Evolutionary conservation across 495 filamentous ascomycete species (phyloP).

Genomic region (Friedmanniomyces endolithicus): DNA sequence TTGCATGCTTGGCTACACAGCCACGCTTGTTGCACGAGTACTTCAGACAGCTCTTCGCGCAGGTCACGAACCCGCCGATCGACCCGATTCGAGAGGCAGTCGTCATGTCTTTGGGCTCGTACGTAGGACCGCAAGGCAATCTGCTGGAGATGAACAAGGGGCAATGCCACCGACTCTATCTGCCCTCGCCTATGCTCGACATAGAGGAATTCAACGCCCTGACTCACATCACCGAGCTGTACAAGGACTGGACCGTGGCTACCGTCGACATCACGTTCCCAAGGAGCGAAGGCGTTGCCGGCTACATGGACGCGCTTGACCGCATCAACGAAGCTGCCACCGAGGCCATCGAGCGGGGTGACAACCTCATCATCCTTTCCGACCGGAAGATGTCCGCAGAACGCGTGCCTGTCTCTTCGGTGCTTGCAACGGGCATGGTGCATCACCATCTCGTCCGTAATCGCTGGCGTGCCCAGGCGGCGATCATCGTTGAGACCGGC

Average conservation of each 20-base stretch:
- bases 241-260: slow-evolving; percentile 79
- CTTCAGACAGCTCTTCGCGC: slow-evolving; percentile 96
- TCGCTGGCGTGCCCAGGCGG: slow-evolving; percentile 86
- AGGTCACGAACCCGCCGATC: slow-evolving; percentile 98
- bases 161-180: slow-evolving; percentile 75
- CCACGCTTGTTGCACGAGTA: slow-evolving; percentile 93
- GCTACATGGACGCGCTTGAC: slow-evolving; percentile 84
- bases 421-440: slow-evolving; percentile 86
- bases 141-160: slow-evolving; percentile 85
- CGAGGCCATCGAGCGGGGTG: slow-evolving; percentile 69
- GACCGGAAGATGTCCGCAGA: slow-evolving; percentile 78
- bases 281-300: slow-evolving; percentile 69
- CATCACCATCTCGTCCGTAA: slow-evolving; percentile 96
- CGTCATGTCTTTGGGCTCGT: slow-evolving; percentile 97
- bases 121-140: slow-evolving; percentile 95
- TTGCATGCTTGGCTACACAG: slow-evolving; percentile 81
- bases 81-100: slow-evolving; percentile 97
- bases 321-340: slow-evolving; percentile 77
- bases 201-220: slow-evolving; percentile 86
- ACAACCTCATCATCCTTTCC: slow-evolving; percentile 82
- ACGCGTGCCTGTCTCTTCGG: slow-evolving; percentile 75
- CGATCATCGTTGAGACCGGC: slow-evolving; percentile 82
- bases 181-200: slow-evolving; percentile 85
- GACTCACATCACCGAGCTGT: slow-evolving; percentile 59
- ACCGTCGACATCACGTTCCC: slow-evolving; percentile 96